Evolutionary conservation across 2,329 filamentous ascomycete species (phyloP).

Genomic region (Achaetomium macrosporum): DNA sequence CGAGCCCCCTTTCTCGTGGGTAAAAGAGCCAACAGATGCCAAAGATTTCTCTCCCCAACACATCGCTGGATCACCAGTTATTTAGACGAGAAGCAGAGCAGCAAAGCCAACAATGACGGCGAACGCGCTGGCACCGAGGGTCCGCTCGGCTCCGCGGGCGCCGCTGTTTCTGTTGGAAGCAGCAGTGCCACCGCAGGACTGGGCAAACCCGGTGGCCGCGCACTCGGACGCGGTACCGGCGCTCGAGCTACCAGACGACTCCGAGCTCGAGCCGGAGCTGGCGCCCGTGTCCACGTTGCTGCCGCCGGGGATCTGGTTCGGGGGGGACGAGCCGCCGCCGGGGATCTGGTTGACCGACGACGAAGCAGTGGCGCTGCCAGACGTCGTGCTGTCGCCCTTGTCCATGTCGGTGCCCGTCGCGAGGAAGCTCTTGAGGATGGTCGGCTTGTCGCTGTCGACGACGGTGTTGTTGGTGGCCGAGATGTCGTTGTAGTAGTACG

Average conservation of each 20-base stretch:
- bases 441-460: slow-evolving; percentile 65
- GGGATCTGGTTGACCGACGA: slow-evolving; percentile 25
- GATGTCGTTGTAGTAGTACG: slow-evolving; percentile 68
- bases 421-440: slow-evolving; percentile 70
- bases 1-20: too few relatives aligned
- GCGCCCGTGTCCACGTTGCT: slow-evolving; percentile 17
- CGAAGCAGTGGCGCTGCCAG: slow-evolving; percentile 9
- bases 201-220: slow-evolving; percentile 35
- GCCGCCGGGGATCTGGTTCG: slow-evolving; percentile 16
- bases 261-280: slow-evolving; percentile 4
- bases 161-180: slow-evolving; percentile 29
- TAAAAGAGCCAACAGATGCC: not conserved
- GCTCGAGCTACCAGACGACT: not conserved
- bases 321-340: slow-evolving; percentile 27
- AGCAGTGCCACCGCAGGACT: slow-evolving; percentile 32
- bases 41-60: not conserved
- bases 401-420: slow-evolving; percentile 76
- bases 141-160: slow-evolving; percentile 24
- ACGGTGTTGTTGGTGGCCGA: slow-evolving; percentile 71
- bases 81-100: slow-evolving; percentile 30
- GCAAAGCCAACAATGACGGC: slow-evolving; percentile 32
- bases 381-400: slow-evolving; percentile 30
- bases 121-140: slow-evolving; percentile 33
- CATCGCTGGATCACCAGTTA: not conserved
- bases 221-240: slow-evolving; percentile 27